These are phyloP conservation scores for Lyophyllum decastes DNA, from an alignment of 768 basidiomycete species.

Conservation along the genomic window DNA sequence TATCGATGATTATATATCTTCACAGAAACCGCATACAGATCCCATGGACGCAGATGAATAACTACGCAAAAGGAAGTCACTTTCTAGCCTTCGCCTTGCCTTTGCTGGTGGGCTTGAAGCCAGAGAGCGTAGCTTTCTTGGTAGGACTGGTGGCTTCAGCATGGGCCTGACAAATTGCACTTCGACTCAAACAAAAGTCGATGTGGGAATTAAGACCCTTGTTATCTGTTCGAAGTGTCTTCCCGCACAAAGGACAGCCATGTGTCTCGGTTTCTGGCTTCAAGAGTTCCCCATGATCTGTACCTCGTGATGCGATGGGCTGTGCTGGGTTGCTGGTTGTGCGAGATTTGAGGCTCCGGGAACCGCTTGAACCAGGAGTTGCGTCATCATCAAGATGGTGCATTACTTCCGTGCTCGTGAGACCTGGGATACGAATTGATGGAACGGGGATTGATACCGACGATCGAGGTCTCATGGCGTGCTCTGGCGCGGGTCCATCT, in stretches of 20 bases:
- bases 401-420: background rate
- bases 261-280: slow-evolving; percentile 29
- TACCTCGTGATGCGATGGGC: background rate
- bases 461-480: background rate
- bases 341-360: slow-evolving; percentile 1
- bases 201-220: slow-evolving; percentile 82
- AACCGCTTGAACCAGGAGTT: background rate
- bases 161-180: slow-evolving; percentile 75
- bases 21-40: background rate
- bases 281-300: background rate
- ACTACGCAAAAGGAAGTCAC: background rate
- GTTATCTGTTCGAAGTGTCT: slow-evolving; percentile 68
- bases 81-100: slow-evolving; percentile 8
- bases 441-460: slow-evolving; percentile 7
- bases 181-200: slow-evolving; percentile 84
- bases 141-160: slow-evolving; percentile 29
- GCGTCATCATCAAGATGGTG: background rate
- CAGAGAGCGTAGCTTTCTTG: background rate
- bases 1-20: background rate
- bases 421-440: slow-evolving; percentile 20
- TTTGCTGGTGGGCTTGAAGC: slow-evolving; percentile 9
- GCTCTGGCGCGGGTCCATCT: slow-evolving; percentile 3
- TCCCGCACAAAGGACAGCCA: slow-evolving; percentile 74
- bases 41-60: background rate
- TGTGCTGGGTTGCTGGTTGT: background rate